Base-by-base conservation (phyloP, 768 basidiomycete species). In the Termitomyces sp. region DNA sequence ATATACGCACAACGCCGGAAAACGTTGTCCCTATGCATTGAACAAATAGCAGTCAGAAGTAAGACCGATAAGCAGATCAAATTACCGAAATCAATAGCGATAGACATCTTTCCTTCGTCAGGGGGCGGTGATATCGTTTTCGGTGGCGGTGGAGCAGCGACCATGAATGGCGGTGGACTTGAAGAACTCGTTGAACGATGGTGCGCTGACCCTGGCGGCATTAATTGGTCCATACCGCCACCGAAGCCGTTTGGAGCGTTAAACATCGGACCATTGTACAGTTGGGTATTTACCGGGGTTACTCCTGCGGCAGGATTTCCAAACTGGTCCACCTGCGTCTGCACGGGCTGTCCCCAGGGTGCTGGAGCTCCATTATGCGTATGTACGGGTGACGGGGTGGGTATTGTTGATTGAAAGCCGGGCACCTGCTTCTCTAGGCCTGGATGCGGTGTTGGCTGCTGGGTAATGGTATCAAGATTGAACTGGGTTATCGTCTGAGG, bases 1-100 rank as follows among this genome's bases (percentile, higher is more conserved):
- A 42, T 15, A 58, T 50, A 80, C 89, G 71, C 67, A 91, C 90
- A 56, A 93, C 86, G 56, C 91, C 91, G 23, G 90, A 91, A 71
- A 91, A 92, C 4, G 89, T 93, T 2, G 91, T 92, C 69, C 90
- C 90, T 91, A 61, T 44, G 57, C 23, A 4, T 29, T 29, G 29
- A 29, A 25, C 54, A 35, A 51, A 33, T 5, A 29, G 55, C 29
- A 55, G 33, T 18, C 20, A 43, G 32, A 15, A 22, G 13, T 35
- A 25, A 29, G 18, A n/a, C 22, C 38, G 22, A 9, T 20, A 36
- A 52, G 22, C 15, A 41, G 50, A 55, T n/a, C 12, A 11, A 69
- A 79, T 56, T 59, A 88, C 89, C 89, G 63, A 91, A 91, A 70
- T 92, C 90, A 57, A 92, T 91, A 4, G 89, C 83, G 18, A 92